Base-by-base conservation (phyloP, 2,329 filamentous ascomycete species). In the Madurella fahalii region DNA sequence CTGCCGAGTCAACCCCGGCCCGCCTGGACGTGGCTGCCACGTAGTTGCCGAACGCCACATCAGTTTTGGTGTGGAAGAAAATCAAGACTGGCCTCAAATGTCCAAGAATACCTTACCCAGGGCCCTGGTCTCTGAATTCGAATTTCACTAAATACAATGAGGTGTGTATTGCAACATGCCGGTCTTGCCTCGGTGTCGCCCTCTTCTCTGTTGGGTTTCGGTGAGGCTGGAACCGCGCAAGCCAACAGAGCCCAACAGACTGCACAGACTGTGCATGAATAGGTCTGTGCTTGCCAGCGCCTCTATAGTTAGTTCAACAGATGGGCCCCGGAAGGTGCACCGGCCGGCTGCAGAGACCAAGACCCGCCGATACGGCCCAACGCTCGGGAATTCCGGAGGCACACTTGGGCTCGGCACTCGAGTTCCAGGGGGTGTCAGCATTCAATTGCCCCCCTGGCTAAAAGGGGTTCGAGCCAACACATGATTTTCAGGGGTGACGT, bases 21-120 rank as follows among this genome's bases (percentile, higher is more conserved):
- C 43, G 47, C 44, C 50, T 52, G 25, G 41, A 43, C 47, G 42
- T 52, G 37, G 50, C 50, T 50, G 50, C 50, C 54, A 57, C 50
- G 50, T 56, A 47, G 46, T 30, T 49, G 2, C 11, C n/a, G 39
- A 25, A 25, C 34, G 34, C 34, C 34, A 37, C 34, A 37, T 15
- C 34, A 25, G 25, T 25, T 25, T 25, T 25, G 25, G 25, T 7
- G 25, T 7, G 25, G 25, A 7, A 25, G 25, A 25, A 25, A 25
- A 25, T 4, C 3, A 25, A 25, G 7, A 25, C 25, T 7, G 3
- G 3, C 4, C 25, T 25, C 25, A 25, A 25, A 3, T 3, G 4
- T 25, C 25, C 25, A 25, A 3, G 25, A 25, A 25, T 25, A 25
- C 25, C 25, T 25, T 25, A 25, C 25, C 25, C 25, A 25, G 25